Evolutionary conservation across 306 rosid genomes (phyloP), one percentile per base, ranked within the genome.

Genomic region (Lathyrus oleraceus): DNA sequence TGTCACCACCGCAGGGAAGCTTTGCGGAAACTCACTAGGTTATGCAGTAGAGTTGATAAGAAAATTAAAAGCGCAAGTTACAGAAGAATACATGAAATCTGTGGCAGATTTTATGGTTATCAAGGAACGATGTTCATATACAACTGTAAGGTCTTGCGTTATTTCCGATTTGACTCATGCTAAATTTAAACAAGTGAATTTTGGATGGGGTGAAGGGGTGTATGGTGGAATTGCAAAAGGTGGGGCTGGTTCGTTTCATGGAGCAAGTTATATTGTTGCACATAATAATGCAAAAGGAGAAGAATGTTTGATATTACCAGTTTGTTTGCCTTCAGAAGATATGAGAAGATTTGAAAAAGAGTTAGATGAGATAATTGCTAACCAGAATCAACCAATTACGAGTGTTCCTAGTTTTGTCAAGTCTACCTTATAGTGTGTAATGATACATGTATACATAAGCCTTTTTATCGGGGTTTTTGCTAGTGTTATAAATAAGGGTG

Each of bases 121-220:
- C 0, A 78, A 43, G 11, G 80, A 77, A n/a, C 63, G 82, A 1
- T 82, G 86, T 0, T 0, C 3, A 2, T 76, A 40, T 19, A 64
- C 51, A 0, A 14, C 20, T 0, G 53, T 25, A 0, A 39, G 82
- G 0, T 20, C 83, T 2, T 78, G 5, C 0, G 0, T 51, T 4
- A 82, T 89, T 23, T 81, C 87, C 0, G 80, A 89, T 27, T 0
- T 5, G 1, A 49, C 77, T 0, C 61, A 69, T 25, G 9, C 5
- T 0, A 63, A 49, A 3, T 5, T 65, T 0, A 35, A 8, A 44
- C 67, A 77, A 12, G 30, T 85, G 3, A 49, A 82, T 48, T 87
- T 82, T 30, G 93, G 96, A 1, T 85, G 89, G 90, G 91, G 89
- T 4, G 61, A 58, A 14, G 77, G 87, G 0, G 13, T 65, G 1